Evolutionary conservation across 2,329 filamentous ascomycete genomes (phyloP).

Genomic region (Colletotrichum noveboracense): DNA sequence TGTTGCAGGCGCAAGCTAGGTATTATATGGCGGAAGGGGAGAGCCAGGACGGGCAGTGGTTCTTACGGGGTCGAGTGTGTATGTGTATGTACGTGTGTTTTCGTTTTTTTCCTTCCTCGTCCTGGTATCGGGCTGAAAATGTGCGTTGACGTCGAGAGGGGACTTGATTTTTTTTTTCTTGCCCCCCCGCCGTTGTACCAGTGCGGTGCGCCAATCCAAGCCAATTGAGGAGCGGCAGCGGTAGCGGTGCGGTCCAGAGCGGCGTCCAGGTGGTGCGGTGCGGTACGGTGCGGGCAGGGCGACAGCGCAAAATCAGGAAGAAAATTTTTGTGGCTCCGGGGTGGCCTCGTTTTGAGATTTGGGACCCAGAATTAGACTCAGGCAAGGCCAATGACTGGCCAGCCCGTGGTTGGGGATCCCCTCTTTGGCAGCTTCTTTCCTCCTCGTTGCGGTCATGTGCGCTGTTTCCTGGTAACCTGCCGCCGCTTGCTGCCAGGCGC

Average conservation of each 20-base stretch:
- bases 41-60: slow-evolving; percentile 6
- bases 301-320: background rate
- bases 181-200: background rate
- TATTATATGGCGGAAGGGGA: slow-evolving; percentile 13
- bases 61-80: background rate
- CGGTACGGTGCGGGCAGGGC: background rate
- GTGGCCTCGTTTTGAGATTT: slow-evolving; percentile 20
- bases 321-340: slow-evolving; percentile 19
- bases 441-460: background rate
- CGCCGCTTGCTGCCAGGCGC: background rate
- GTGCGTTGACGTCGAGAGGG: slow-evolving; percentile 1
- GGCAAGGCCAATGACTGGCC: background rate
- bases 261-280: background rate
- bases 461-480: background rate
- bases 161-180: background rate
- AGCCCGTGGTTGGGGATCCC: background rate
- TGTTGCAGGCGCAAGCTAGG: background rate
- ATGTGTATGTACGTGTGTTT: background rate
- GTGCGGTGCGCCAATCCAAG: slow-evolving; percentile 25
- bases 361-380: background rate
- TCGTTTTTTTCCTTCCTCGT: background rate
- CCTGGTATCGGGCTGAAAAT: background rate
- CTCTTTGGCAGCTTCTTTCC: background rate
- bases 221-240: background rate
- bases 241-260: background rate